phyloP scores from a whole-genome alignment of 202 grass and related monocot genomes.

The Elaeis oleifera region DNA sequence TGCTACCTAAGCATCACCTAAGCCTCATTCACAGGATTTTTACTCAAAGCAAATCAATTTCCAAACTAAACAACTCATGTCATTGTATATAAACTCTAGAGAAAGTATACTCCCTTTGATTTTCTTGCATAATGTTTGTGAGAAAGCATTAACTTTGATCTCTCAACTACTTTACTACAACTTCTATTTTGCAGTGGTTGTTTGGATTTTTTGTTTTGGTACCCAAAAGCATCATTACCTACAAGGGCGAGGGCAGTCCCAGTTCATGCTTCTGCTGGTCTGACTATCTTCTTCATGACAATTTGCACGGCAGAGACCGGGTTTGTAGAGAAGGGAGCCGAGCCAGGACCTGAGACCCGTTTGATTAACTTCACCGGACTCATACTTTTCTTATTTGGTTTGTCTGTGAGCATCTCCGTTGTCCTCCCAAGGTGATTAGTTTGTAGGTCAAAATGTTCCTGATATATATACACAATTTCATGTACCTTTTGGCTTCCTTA shows the following conservation, averaged over 20 bases:
- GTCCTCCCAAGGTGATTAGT: conserved; percentile 31
- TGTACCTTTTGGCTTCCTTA: no score
- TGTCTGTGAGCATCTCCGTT: conserved; percentile 48
- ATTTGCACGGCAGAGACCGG: conserved; percentile 77
- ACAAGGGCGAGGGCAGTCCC: conserved; percentile 25
- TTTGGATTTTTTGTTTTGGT: conserved; percentile 66
- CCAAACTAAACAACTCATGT: no score
- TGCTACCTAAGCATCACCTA: no score
- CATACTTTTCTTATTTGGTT: conserved; percentile 66
- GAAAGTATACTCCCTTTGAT: no score
- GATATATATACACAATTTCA: no score
- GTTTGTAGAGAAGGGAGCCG: conserved; percentile 57
- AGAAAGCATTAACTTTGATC: not conserved
- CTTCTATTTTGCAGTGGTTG: conserved; percentile 46
- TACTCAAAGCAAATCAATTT: no score
- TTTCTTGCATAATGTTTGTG: no score
- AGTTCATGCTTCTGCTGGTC: conserved; percentile 40
- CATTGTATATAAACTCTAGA: no score
- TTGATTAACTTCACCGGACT: conserved; percentile 81
- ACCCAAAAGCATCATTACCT: conserved; percentile 14
- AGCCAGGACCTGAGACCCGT: conserved; percentile 36
- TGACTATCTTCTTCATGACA: conserved; percentile 68
- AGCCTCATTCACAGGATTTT: no score
- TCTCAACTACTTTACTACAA: no score
- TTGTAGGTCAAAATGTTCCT: no score